A percentile compares a stretch with the other conserved stretches of the same genome.
Evolutionary conservation across 225 moss, liverwort and hornwort species (phyloP).

Genomic region (Takakia lepidozioides): DNA sequence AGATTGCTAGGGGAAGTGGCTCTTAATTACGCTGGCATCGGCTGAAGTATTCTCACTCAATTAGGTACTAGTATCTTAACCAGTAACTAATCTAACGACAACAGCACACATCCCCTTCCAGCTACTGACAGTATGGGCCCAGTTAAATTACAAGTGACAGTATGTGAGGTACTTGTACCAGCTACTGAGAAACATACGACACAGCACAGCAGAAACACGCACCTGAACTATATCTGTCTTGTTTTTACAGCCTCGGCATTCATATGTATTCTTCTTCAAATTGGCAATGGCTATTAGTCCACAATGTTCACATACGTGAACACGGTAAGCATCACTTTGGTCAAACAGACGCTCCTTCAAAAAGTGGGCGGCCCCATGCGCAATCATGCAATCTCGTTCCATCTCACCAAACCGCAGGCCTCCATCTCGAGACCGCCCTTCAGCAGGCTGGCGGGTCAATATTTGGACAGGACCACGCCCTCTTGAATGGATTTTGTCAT

Average conservation of each 20-base stretch:
- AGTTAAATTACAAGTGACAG: neutral
- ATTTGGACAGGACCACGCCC: constrained; percentile 99
- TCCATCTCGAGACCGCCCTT: constrained; percentile 98
- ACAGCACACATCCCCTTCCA: neutral
- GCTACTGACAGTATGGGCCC: neutral
- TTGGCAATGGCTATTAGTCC: constrained; percentile 97
- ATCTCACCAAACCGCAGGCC: constrained; percentile 98
- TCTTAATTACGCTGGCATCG: too few relatives aligned
- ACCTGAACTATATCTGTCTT: constrained; percentile 99
- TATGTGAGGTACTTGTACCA: too few relatives aligned
- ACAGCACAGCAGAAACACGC: neutral
- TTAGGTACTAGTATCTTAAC: too few relatives aligned
- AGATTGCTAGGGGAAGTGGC: too few relatives aligned
- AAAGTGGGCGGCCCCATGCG: constrained; percentile 98
- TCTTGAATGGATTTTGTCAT: constrained; percentile 97
- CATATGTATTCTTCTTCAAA: constrained; percentile 92
- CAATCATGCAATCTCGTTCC: constrained; percentile 99
- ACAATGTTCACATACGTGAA: constrained; percentile 96
- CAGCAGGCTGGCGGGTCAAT: constrained; percentile 96
- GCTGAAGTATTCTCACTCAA: too few relatives aligned
- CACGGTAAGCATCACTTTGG: constrained; percentile 97
- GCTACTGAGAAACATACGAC: too few relatives aligned
- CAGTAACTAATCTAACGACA: neutral
- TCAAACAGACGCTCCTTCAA: constrained; percentile 97
- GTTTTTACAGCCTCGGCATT: constrained; percentile 99